Percentiles rank a stretch among this genome's conserved stretches.
phyloP scores from a whole-genome alignment of 768 basidiomycete species.

The Termitomyces sp. region DNA sequence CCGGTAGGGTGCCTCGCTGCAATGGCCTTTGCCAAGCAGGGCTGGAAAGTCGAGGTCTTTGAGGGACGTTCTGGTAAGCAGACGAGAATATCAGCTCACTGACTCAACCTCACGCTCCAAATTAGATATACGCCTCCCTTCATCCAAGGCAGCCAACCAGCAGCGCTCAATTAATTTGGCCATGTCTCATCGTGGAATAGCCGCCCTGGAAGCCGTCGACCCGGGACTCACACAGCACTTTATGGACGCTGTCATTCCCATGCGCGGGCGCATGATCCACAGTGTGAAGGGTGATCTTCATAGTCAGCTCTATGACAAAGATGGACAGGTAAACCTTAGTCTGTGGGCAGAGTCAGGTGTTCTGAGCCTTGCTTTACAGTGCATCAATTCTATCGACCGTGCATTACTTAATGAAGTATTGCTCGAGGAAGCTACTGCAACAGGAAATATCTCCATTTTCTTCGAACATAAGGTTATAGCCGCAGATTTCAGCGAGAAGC shows the following conservation, averaged over 20 bases:
- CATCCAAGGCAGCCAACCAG: conserved; percentile 56
- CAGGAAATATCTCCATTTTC: conserved; percentile 57
- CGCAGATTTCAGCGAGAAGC: conserved; percentile 67
- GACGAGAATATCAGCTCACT: neutral
- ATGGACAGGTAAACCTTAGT: conserved; percentile 63
- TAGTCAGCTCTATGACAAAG: conserved; percentile 83
- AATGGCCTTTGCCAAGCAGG: conserved; percentile 76
- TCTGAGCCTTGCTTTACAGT: conserved; percentile 40
- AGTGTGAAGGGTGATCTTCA: conserved; percentile 61
- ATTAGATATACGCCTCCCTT: conserved; percentile 68
- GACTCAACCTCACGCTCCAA: neutral
- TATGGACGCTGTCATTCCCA: conserved; percentile 78
- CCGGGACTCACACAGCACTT: conserved; percentile 62
- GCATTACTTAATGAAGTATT: conserved; percentile 81
- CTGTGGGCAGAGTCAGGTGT: conserved; percentile 5
- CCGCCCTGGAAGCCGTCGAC: conserved; percentile 81
- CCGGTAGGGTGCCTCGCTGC: conserved; percentile 94
- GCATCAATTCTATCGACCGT: conserved; percentile 91
- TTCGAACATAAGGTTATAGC: conserved; percentile 80
- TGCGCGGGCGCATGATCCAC: conserved; percentile 96
- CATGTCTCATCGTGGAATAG: conserved; percentile 89
- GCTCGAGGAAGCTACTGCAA: conserved; percentile 65
- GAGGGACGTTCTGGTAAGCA: conserved; percentile 70
- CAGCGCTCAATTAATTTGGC: conserved; percentile 96
- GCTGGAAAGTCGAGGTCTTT: conserved; percentile 79